Conservation (phyloP, 2,329 filamentous ascomycete genomes). For the Ceratocystis huliohia region DNA sequence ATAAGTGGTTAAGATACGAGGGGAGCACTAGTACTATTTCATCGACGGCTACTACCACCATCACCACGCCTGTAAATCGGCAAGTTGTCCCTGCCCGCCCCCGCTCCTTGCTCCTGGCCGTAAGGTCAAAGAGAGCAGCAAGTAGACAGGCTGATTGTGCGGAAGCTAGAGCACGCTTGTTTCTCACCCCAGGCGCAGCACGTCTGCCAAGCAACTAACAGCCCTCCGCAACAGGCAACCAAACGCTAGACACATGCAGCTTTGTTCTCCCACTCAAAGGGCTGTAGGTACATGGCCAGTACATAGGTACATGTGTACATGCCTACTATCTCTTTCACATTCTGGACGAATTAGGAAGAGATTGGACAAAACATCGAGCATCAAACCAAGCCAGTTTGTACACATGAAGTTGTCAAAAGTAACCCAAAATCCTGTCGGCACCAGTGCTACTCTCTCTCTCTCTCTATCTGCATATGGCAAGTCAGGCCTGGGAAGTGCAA, state of each 20-base stretch:
- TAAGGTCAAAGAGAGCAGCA: no score
- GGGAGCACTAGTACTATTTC: not conserved
- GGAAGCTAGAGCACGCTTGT: no score
- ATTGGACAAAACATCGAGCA: not conserved
- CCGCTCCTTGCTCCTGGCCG: not conserved
- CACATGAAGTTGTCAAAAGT: not conserved
- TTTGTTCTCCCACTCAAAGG: not conserved
- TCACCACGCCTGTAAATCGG: no score
- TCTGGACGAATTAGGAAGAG: no score
- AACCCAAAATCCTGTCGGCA: conserved; percentile 4
- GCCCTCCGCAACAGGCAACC: no score
- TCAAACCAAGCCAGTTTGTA: not conserved
- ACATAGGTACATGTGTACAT: not conserved
- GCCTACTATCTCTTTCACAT: not conserved
- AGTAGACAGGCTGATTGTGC: no score
- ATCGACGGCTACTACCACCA: not conserved
- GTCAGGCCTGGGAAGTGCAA: not conserved
- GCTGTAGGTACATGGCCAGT: not conserved
- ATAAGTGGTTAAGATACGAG: not conserved
- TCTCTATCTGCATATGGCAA: not conserved
- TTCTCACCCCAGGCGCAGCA: no score
- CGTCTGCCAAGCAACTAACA: no score
- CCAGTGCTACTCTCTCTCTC: not conserved
- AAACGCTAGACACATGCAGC: not conserved
- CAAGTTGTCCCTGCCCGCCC: not conserved